Evolutionary conservation across 192 early-diverging fungal genomes (phyloP), one percentile per base, ranked within the genome.

Genomic region (Phlyctochytrium planicorne): DNA sequence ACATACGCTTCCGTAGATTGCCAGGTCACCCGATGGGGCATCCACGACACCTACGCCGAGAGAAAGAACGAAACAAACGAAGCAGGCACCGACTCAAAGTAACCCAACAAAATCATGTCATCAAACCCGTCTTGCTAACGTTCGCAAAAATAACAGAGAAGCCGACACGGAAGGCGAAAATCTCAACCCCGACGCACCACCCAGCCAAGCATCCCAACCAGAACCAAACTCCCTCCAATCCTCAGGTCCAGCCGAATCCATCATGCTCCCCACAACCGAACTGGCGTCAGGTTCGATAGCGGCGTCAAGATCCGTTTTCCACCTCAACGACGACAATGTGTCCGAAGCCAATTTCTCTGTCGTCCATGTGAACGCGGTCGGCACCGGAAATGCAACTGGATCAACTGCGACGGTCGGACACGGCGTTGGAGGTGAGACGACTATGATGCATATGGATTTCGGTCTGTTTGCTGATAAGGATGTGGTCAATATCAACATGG

Each of bases 21-120:
- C 30, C 75, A 72, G 63, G 73, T 68, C 14, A 81, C 67, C 12
- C 74, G 74, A 30, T 85, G 83, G 83, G 65, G 53, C 34, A 82
- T 85, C 33, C 79, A 77, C 31, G 83, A 85, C 62, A 77, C 80
- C 16, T 77, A 62, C 53, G 37, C 67, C 20, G 63, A 62, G 0
- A 30, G 30, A 2, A 32, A 2, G 14, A 23, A 34, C 6, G 24
- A 60, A 0, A 53, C 32, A 3, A 36, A 34, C 17, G 66, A 50
- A 59, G 27, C 40, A 10, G 52, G 55, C 25, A 62, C 35, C 12
- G 23, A 62, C 40, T 4, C 40, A 31, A 31, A n/a, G 57, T 59
- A 47, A 14, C 10, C 40, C 40, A n/a, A n/a, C n/a, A n/a, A n/a
- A n/a, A n/a, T n/a, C n/a, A n/a, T n/a, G n/a, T n/a, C n/a, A n/a